These are phyloP conservation scores for Cyclocybe cylindracea DNA, from an alignment of 768 basidiomycete species.

Conservation along the genomic window DNA sequence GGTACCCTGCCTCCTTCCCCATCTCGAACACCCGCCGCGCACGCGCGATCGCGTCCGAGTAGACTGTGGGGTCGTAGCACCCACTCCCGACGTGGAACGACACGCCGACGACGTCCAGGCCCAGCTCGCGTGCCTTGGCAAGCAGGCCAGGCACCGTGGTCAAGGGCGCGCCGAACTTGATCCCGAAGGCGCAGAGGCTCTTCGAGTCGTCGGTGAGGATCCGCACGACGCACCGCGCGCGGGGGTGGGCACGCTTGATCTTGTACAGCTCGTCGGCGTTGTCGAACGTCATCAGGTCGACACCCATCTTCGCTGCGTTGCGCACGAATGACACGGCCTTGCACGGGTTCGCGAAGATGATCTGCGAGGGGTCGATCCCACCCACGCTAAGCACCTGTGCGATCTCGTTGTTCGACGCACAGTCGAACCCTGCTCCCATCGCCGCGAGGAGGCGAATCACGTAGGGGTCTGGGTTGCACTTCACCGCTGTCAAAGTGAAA, in stretches of 20 bases:
- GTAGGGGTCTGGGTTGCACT: constrained; percentile 98
- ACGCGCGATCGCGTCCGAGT: constrained; percentile 85
- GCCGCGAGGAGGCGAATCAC: constrained; percentile 89
- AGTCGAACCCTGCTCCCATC: constrained; percentile 94
- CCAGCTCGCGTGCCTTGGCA: constrained; percentile 73
- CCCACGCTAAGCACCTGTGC: constrained; percentile 72
- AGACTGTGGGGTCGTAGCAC: constrained; percentile 90
- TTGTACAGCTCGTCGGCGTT: constrained; percentile 96
- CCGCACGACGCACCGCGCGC: constrained; percentile 86
- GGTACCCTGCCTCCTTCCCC: constrained; percentile 78
- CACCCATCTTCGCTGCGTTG: constrained; percentile 73
- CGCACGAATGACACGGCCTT: constrained; percentile 95
- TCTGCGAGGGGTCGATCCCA: constrained; percentile 73
- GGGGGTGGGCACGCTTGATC: constrained; percentile 77
- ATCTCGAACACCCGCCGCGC: constrained; percentile 87
- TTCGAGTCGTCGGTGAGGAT: constrained; percentile 99
- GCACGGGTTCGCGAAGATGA: constrained; percentile 99
- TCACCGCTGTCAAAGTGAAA: constrained; percentile 66
- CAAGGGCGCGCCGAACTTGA: constrained; percentile 96
- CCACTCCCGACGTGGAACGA: constrained; percentile 99
- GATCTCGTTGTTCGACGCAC: constrained; percentile 95
- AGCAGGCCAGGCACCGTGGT: constrained; percentile 78
- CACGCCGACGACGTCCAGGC: constrained; percentile 87
- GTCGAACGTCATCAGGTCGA: constrained; percentile 97
- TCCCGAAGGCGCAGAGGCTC: constrained; percentile 87